Base-by-base conservation (phyloP, 1,284 basidiomycete species). In the Paramarasmius palmivorus region DNA sequence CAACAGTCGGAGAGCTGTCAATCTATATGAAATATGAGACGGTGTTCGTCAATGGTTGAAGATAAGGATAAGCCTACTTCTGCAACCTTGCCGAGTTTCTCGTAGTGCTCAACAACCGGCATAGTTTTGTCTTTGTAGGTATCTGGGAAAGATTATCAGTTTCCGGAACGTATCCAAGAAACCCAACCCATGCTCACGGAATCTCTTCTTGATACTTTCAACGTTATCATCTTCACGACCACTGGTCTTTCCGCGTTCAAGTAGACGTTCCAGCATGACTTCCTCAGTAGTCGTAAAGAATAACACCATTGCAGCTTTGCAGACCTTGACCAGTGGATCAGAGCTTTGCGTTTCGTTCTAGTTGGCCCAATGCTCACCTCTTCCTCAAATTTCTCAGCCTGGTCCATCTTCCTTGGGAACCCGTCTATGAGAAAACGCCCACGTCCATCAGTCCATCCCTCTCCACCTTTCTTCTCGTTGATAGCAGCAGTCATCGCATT, bases 391-490 rank as follows among this genome's bases (percentile, higher is more conserved):
- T 88, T 88, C 66, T 89, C 62, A 0, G 96, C 96, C 74, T 99
- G 97, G 71, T 99, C 97, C 93, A 99, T 95, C 79, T 98, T 93
- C 57, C 97, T 83, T 42, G 97, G 97, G 76, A 99, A 99, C 3
- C 97, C 97, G 63, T 99, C 97, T 61, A 99, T 89, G 59, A 99
- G 80, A 79, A 99, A 99, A 46, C 93, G 84, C 37, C 92, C 92
- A 55, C 77, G 78, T 38, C 89, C 92, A 48, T 83, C 75, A 23
- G 71, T 68, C 94, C 94, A 96, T 23, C 83, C 86, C 12, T 76
- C 72, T 6, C 73, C 74, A 2, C 69, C 61, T 52, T 68, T 68
- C 9, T 64, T 63, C 63, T 78, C 72, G 15, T 71, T 63, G 41
- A 96, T 70, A 9, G 84, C 84, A 41, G 75, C 82, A 35, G 73